These are phyloP conservation scores for Cryptomeria japonica DNA, from an alignment of 75 land plant species.

Conservation along the genomic window DNA sequence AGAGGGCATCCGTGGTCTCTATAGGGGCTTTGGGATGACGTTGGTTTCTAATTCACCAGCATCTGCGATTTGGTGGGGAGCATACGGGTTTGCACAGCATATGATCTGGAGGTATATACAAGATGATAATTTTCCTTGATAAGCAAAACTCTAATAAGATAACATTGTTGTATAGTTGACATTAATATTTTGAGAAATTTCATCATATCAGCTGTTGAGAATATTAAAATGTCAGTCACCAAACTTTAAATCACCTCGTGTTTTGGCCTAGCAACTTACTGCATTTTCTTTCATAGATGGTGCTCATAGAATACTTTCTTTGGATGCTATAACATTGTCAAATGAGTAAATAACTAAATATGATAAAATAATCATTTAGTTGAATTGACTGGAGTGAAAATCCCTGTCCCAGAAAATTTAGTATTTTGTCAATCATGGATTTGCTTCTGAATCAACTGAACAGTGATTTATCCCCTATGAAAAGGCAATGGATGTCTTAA, in stretches of 20 bases:
- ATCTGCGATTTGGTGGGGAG: slow-evolving; percentile 97
- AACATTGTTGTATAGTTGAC: not conserved
- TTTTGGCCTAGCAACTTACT: not conserved
- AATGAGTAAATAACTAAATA: not conserved
- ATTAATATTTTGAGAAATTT: not conserved
- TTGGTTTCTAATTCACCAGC: slow-evolving; percentile 82
- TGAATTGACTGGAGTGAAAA: not conserved
- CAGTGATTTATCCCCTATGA: not conserved
- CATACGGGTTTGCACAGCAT: slow-evolving; percentile 87
- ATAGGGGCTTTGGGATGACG: slow-evolving; percentile 91
- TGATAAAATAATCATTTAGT: not conserved
- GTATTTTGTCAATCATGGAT: not conserved
- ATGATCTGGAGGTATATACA: slow-evolving; percentile 76
- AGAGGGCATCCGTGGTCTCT: slow-evolving; percentile 90
- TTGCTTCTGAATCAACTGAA: not conserved
- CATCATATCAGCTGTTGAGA: not conserved
- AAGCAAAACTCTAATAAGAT: not conserved
- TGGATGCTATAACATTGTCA: not conserved
- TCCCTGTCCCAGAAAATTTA: not conserved
- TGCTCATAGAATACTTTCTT: not conserved
- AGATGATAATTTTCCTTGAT: not conserved
- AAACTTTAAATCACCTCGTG: not conserved
- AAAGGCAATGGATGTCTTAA: not conserved
- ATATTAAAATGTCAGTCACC: not conserved
- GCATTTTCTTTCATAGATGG: not conserved